A percentile compares a stretch with the other conserved stretches of the same genome.
Evolutionary conservation across 805 yeast genomes (phyloP).

Genomic region (Monosporozyma solicola): DNA sequence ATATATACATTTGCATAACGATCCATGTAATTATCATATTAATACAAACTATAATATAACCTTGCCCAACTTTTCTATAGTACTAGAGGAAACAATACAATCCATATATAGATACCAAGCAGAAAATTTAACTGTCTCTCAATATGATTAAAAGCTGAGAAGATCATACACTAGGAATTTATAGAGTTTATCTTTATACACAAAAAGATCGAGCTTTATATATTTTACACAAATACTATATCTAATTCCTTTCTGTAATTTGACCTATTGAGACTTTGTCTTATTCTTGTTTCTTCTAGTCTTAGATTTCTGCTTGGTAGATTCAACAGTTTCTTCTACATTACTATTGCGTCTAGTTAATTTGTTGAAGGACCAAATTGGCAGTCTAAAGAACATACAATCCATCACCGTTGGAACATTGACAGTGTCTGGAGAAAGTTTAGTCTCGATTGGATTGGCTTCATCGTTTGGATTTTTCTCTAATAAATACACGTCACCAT

Average conservation of each 20-base stretch:
- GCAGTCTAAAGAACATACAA: slow-evolving; percentile 36
- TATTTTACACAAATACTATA: not conserved
- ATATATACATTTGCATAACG: not conserved
- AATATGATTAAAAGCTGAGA: too few species aligned
- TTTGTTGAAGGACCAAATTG: slow-evolving; percentile 37
- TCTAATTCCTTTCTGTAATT: not conserved
- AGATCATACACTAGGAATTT: too few species aligned
- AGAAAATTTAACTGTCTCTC: too few species aligned
- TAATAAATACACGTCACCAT: slow-evolving; percentile 50
- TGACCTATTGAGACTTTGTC: not conserved
- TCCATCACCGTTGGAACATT: slow-evolving; percentile 42
- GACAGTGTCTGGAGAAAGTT: slow-evolving; percentile 42
- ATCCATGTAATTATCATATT: not conserved
- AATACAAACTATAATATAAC: not conserved
- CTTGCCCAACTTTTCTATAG: too few species aligned
- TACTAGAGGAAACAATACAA: too few species aligned
- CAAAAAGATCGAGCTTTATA: too few species aligned
- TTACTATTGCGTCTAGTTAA: slow-evolving; percentile 9
- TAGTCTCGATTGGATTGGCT: slow-evolving; percentile 31
- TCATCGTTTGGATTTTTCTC: slow-evolving; percentile 22
- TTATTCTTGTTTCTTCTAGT: not conserved
- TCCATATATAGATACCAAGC: too few species aligned
- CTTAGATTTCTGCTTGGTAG: slow-evolving; percentile 5
- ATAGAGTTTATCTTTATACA: too few species aligned
- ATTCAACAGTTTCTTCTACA: slow-evolving; percentile 29